phyloP scores from a whole-genome alignment of 2,329 filamentous ascomycete species.

The Ophiognomonia clavigignenti-juglandacearum region DNA sequence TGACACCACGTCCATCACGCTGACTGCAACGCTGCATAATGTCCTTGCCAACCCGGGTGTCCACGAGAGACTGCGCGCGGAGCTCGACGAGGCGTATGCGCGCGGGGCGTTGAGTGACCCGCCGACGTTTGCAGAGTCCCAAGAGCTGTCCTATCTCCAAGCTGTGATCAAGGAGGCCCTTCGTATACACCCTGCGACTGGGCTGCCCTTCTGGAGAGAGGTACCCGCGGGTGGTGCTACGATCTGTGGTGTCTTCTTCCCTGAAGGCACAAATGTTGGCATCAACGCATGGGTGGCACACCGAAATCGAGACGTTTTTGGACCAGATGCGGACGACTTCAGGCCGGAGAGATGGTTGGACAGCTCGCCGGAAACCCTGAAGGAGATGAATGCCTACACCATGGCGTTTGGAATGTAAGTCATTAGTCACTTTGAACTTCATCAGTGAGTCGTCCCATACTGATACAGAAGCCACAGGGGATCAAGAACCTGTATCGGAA shows the following conservation, averaged over 20 bases:
- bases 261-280: constrained; percentile 2
- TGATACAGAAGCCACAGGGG: too few species aligned
- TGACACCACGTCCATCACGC: constrained; percentile 43
- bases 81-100: constrained; percentile 26
- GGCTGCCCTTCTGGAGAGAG: constrained; percentile 42
- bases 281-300: constrained; percentile 25
- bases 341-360: constrained; percentile 9
- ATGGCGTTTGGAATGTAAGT: constrained; percentile 44
- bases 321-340: constrained; percentile 7
- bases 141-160: constrained; percentile 45
- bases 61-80: constrained; percentile 19
- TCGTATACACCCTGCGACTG: constrained; percentile 44
- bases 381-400: background rate
- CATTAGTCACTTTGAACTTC: too few species aligned
- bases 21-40: constrained; percentile 39
- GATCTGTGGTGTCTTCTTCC: constrained; percentile 24
- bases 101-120: constrained; percentile 11
- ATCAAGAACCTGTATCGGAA: constrained; percentile 41
- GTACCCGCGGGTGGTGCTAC: constrained; percentile 39
- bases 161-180: constrained; percentile 49
- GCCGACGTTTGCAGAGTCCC: constrained; percentile 30
- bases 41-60: constrained; percentile 28
- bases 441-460: too few species aligned
- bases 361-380: background rate
- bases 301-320: constrained; percentile 3